These are phyloP conservation scores for Gymnopilus dilepis DNA, from an alignment of 768 basidiomycete species.

Conservation along the genomic window DNA sequence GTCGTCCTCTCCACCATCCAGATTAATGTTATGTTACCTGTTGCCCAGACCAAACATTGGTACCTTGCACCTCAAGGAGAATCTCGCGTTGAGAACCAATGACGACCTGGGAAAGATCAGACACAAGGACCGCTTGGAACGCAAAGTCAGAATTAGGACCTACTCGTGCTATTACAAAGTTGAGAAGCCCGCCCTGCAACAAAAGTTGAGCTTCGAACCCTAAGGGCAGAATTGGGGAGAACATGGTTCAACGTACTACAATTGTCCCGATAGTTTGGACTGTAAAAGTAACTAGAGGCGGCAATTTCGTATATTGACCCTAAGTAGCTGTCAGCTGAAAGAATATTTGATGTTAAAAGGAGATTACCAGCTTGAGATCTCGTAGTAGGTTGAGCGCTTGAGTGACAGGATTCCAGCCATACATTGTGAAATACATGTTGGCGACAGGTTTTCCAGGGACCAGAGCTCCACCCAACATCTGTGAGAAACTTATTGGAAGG, in stretches of 20 bases:
- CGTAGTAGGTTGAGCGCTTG: constrained; percentile 55
- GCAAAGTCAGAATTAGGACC: constrained; percentile 16
- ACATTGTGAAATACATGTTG: constrained; percentile 50
- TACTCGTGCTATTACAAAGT: constrained; percentile 58
- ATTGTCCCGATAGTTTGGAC: constrained; percentile 60
- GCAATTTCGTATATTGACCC: constrained; percentile 56
- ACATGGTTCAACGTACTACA: constrained; percentile 36
- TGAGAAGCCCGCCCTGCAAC: constrained; percentile 49
- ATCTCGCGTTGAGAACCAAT: constrained; percentile 41
- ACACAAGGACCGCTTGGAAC: not conserved
- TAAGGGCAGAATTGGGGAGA: not conserved
- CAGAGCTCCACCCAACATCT: constrained; percentile 55
- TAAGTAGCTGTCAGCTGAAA: not conserved
- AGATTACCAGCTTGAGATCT: constrained; percentile 55
- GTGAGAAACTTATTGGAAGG: not conserved
- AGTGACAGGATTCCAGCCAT: constrained; percentile 49
- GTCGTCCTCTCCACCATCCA: not conserved
- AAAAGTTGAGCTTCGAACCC: not conserved
- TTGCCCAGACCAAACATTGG: constrained; percentile 62
- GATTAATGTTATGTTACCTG: constrained; percentile 34
- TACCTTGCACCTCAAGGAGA: constrained; percentile 50
- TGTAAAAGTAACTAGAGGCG: constrained; percentile 61
- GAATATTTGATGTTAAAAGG: not conserved
- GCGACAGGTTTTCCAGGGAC: constrained; percentile 53
- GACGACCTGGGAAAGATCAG: constrained; percentile 31